These are phyloP conservation scores for Rutidosis leptorrhynchoides DNA, from an alignment of 129 eudicot genomes.

Conservation along the genomic window DNA sequence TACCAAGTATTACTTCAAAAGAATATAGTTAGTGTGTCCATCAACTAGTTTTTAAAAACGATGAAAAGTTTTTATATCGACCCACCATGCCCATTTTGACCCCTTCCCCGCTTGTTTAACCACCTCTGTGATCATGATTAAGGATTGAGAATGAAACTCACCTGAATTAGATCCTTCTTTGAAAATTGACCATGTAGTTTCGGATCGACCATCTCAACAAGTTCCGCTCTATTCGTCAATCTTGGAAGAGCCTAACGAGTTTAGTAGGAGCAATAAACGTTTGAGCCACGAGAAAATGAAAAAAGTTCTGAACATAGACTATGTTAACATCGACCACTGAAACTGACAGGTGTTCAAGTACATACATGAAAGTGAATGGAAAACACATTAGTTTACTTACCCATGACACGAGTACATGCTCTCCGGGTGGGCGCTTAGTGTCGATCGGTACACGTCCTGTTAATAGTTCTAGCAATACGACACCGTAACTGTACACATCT, in stretches of 20 bases:
- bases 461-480: conserved; percentile 81
- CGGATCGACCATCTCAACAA: conserved; percentile 81
- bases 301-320: not conserved
- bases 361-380: not conserved
- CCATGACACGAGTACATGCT: conserved; percentile 94
- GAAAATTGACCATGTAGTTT: conserved; percentile 59
- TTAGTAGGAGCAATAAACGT: not conserved
- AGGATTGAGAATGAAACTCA: conserved; percentile 19
- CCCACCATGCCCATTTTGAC: not conserved
- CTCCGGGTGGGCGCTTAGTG: conserved; percentile 76
- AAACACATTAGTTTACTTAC: conserved; percentile 38
- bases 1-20: not conserved
- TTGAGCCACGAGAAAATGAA: not conserved
- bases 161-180: conserved; percentile 83
- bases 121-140: conserved; percentile 4
- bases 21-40: not conserved
- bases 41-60: not conserved
- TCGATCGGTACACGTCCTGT: conserved; percentile 89
- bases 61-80: not conserved
- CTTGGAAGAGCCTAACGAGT: conserved; percentile 82
- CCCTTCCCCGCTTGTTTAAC: not conserved
- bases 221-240: conserved; percentile 70
- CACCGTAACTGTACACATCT: conserved; percentile 84
- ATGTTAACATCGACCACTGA: not conserved
- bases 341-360: not conserved